Base-by-base conservation (phyloP, 1,139 yeast genomes). In the Kurtzmaniella quercitrusa region DNA sequence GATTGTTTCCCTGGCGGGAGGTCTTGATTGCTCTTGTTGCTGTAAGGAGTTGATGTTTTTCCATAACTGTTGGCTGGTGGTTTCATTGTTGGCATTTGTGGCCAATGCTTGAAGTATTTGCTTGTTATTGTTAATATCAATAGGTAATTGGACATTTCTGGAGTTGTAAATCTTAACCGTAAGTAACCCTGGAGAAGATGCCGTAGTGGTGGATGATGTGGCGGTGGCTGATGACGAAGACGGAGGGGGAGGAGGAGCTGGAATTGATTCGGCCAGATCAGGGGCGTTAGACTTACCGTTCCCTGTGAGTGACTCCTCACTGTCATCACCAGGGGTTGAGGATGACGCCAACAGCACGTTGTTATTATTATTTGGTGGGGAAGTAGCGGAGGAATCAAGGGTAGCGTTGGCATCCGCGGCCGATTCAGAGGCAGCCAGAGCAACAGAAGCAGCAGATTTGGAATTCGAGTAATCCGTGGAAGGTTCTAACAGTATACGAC, bases 131-230 rank as follows among this genome's bases (percentile, higher is more conserved):
- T 73, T 73, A 57, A 72, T 72, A 46, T 73, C 73, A 33, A 82
- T 80, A 4, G 95, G 94, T 38, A 86, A 69, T 43, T 75, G 73
- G 46, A 85, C 66, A 44, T 80, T 75, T 45, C 74, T 68, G 7
- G 88, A 84, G 34, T 76, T 74, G 57, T 84, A 82, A 27, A 86
- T 74, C 50, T 85, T 82, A 23, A 86, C 85, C 0, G 87, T 82
- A 44, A 86, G 69, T 25, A 85, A 62, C 0, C 94, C 95, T 0
- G 94, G 93, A 43, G 64, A 62, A 14, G 46, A 34, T 12, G 42
- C 38, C 9, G 25, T 8, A n/a, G 38, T 10, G 10, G 37, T 15
- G 6, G n/a, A n/a, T n/a, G n/a, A n/a, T n/a, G n/a, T n/a, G n/a
- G n/a, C n/a, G n/a, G n/a, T n/a, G n/a, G n/a, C n/a, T n/a, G n/a